Evolutionary conservation across 306 rosid species (phyloP).

Genomic region (Cucumis hystrix): DNA sequence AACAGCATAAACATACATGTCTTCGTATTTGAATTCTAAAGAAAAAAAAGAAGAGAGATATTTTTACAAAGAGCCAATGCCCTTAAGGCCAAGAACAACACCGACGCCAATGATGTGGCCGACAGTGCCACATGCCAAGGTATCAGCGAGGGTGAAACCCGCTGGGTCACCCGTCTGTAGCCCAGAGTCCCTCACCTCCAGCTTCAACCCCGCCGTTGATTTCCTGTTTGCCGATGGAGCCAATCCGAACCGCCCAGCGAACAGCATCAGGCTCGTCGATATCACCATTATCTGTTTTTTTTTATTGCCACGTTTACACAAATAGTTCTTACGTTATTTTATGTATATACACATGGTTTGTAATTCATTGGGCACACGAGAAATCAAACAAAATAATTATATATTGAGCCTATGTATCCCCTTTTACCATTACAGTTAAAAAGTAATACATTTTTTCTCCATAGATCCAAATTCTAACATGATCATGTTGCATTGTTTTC

Average conservation of each 20-base stretch:
- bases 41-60: neutral
- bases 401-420: no score
- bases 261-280: conserved; percentile 73
- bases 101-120: conserved; percentile 98
- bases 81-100: conserved; percentile 88
- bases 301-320: neutral
- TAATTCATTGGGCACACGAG: no score
- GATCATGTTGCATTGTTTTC: neutral
- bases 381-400: no score
- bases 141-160: conserved; percentile 94
- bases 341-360: neutral
- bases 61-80: conserved; percentile 55
- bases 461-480: neutral
- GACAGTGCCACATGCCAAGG: conserved; percentile 77
- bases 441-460: no score
- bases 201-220: conserved; percentile 81
- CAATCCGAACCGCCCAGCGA: conserved; percentile 91
- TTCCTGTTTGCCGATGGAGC: conserved; percentile 97
- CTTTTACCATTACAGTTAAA: no score
- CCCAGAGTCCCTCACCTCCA: conserved; percentile 85
- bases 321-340: neutral
- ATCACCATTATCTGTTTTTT: conserved; percentile 58
- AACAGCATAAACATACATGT: neutral
- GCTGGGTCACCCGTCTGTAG: conserved; percentile 96
- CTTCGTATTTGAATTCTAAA: neutral